Conservation (phyloP, 108 stramenopile species). For the Nitzschia inconspicua region DNA sequence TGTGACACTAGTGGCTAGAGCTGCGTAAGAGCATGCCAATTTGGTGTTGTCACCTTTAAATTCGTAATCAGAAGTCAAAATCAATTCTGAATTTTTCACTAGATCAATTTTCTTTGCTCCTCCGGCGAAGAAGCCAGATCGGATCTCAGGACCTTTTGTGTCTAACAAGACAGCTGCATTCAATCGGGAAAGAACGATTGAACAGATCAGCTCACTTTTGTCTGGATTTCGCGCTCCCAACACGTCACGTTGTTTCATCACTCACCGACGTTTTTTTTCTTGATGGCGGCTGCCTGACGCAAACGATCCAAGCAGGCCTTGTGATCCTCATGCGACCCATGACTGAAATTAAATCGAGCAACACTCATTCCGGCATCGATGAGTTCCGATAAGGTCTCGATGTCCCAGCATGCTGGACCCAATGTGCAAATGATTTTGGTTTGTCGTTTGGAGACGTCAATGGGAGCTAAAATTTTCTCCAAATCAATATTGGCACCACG, state of each 20-base stretch:
- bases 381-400: constrained; percentile 61
- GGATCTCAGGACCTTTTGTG: constrained; percentile 97
- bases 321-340: constrained; percentile 86
- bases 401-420: constrained; percentile 89
- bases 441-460: constrained; percentile 51
- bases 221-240: neutral
- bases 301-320: constrained; percentile 77
- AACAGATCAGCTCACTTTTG: neutral
- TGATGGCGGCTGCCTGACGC: constrained; percentile 75
- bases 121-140: constrained; percentile 90
- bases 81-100: constrained; percentile 69
- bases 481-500: constrained; percentile 47
- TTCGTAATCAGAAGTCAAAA: constrained; percentile 79
- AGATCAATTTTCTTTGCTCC: constrained; percentile 81
- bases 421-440: constrained; percentile 89
- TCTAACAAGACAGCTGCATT: constrained; percentile 67
- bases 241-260: neutral
- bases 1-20: constrained; percentile 80
- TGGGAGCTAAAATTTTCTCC: constrained; percentile 38
- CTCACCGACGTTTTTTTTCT: constrained; percentile 65
- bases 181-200: neutral
- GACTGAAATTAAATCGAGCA: constrained; percentile 89
- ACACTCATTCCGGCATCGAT: constrained; percentile 91
- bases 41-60: constrained; percentile 84
- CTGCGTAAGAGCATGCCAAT: constrained; percentile 92